Evolutionary conservation across 352 stramenopile genomes (phyloP), one percentile per base, ranked within the genome.

Genomic region (Phytopythium chamaehyphon): DNA sequence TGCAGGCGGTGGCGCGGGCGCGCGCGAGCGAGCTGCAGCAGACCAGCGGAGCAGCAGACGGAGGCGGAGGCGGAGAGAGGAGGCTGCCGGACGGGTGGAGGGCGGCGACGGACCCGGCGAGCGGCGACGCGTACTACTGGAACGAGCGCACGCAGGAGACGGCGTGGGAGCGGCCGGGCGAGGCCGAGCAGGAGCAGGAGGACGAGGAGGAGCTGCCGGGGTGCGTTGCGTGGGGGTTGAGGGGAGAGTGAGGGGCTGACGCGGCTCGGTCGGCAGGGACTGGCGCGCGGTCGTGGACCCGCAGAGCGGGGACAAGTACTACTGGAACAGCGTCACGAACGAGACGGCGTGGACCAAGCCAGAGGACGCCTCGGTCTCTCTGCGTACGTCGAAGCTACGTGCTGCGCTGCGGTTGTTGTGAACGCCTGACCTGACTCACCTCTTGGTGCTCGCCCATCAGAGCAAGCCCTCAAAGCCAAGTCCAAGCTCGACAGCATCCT

Each of bases 81-180:
- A 66, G 39, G 42, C 50, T 87, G 10, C 69, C 66, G 2, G 36
- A 59, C n/a, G 75, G 61, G 18, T 93, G 83, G 80, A 70, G 73
- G n/a, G 57, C 76, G 42, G 59, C 76, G 1, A 31, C 65, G 15
- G 83, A 91, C 48, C 59, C 75, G 3, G 40, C 40, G 1, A 79
- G 67, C 4, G 74, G 80, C 4, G 74, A 90, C 14, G 57, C 40
- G 42, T 93, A 93, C 62, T 93, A 83, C 54, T 93, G 80, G 78
- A 90, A 91, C 43, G 66, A 93, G n/a, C n/a, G n/a, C n/a, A n/a
- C n/a, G n/a, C n/a, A n/a, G n/a, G n/a, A n/a, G n/a, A n/a, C n/a
- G n/a, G n/a, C n/a, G n/a, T n/a, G n/a, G n/a, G n/a, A n/a, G n/a
- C n/a, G n/a, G n/a, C n/a, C n/a, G n/a, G n/a, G n/a, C n/a, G n/a